Conservation (phyloP, 805 yeast species). For the Pichia deserticola region DNA sequence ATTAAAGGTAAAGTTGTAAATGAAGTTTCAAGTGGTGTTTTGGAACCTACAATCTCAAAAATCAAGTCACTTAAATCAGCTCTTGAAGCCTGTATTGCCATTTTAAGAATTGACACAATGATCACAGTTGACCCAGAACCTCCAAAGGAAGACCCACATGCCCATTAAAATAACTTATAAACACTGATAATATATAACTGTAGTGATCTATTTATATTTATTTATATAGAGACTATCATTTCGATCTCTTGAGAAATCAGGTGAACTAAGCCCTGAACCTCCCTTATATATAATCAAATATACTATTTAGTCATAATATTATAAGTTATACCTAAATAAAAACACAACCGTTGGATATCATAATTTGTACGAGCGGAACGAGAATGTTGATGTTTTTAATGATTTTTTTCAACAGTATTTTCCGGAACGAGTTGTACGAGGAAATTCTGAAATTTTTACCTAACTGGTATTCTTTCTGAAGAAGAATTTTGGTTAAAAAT, state of each 20-base stretch:
- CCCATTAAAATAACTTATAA: conserved; percentile 36
- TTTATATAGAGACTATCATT: background rate
- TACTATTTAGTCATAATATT: too few species aligned
- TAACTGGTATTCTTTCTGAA: background rate
- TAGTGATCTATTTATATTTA: background rate
- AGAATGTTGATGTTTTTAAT: background rate
- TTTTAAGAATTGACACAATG: conserved; percentile 96
- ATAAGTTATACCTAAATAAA: background rate
- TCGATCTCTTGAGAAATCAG: too few species aligned
- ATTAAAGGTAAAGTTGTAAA: conserved; percentile 88
- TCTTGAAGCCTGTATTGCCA: conserved; percentile 96
- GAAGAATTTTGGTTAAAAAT: background rate
- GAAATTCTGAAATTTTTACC: too few species aligned
- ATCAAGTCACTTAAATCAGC: conserved; percentile 91
- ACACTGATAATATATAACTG: too few species aligned
- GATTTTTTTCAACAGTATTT: too few species aligned
- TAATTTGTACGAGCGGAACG: background rate
- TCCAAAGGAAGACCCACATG: conserved; percentile 87
- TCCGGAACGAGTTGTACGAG: conserved; percentile 11
- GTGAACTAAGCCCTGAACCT: too few species aligned
- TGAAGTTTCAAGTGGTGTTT: conserved; percentile 75
- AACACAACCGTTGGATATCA: background rate
- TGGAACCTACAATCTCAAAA: conserved; percentile 93
- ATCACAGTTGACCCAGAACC: conserved; percentile 95
- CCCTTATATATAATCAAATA: too few species aligned